phyloP scores from a whole-genome alignment of 2,329 filamentous ascomycete species.

The Aspergillus jensenii region DNA sequence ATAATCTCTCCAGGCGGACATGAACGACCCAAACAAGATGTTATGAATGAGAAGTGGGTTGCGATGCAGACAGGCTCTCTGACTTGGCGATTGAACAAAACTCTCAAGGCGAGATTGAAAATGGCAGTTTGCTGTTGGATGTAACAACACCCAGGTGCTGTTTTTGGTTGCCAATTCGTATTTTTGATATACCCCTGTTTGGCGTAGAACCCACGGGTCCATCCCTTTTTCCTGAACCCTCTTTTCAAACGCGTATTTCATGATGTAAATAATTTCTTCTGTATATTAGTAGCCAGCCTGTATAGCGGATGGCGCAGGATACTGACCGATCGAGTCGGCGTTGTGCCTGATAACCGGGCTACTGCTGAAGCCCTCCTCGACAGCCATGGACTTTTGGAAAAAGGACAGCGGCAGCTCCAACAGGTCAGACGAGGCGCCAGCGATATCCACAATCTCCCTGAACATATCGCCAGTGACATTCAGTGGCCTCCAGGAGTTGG shows the following conservation, averaged over 20 bases:
- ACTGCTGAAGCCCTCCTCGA: slow-evolving; percentile 27
- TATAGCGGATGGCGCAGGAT: neutral
- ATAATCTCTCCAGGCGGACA: slow-evolving; percentile 31
- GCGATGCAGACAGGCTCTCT: slow-evolving; percentile 5
- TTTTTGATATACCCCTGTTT: slow-evolving; percentile 34
- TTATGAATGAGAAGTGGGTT: slow-evolving; percentile 27
- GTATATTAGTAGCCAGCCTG: neutral
- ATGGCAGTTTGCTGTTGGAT: slow-evolving; percentile 18
- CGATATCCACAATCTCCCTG: slow-evolving; percentile 16
- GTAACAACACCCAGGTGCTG: slow-evolving; percentile 27
- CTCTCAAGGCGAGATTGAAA: slow-evolving; percentile 19
- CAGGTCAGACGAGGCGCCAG: slow-evolving; percentile 19
- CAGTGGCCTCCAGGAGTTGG: slow-evolving; percentile 27
- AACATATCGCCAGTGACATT: slow-evolving; percentile 25
- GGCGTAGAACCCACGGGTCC: slow-evolving; percentile 30
- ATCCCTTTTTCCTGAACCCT: slow-evolving; percentile 12
- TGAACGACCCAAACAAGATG: slow-evolving; percentile 29
- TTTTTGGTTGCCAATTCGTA: slow-evolving; percentile 21
- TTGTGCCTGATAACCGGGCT: slow-evolving; percentile 14
- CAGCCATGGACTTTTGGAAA: slow-evolving; percentile 20
- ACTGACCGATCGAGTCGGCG: slow-evolving; percentile 18
- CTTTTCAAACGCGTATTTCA: slow-evolving; percentile 31
- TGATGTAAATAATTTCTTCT: slow-evolving; percentile 27
- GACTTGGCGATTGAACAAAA: slow-evolving; percentile 6
- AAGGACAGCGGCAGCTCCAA: slow-evolving; percentile 26